Percentiles rank a stretch among this genome's conserved stretches.
Conservation (phyloP, 345 rosid species). For the Lumnitzera littorea region DNA sequence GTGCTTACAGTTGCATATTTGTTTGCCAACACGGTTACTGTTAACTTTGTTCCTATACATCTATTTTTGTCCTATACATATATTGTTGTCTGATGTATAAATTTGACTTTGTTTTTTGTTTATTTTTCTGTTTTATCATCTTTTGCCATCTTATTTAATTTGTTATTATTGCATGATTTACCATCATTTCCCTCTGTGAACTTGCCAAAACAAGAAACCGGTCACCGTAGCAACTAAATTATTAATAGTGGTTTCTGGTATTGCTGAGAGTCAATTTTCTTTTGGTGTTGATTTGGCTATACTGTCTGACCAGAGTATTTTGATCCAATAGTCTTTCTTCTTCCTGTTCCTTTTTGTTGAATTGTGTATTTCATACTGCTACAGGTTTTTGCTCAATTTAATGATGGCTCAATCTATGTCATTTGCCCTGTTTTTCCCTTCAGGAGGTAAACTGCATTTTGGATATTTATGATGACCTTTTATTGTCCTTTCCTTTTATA, state of each 20-base stretch:
- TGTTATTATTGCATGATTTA: too few species aligned
- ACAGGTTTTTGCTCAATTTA: constrained; percentile 82
- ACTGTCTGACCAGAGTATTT: too few species aligned
- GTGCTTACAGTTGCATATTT: constrained; percentile 1
- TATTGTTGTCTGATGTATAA: too few species aligned
- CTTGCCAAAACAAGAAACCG: too few species aligned
- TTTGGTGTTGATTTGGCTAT: too few species aligned
- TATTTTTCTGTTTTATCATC: too few species aligned
- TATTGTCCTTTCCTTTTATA: neutral
- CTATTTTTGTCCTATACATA: neutral
- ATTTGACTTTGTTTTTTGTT: too few species aligned
- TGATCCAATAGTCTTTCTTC: neutral
- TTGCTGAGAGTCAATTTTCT: too few species aligned
- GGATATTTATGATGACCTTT: constrained; percentile 6
- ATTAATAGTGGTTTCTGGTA: too few species aligned
- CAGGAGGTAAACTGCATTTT: constrained; percentile 52
- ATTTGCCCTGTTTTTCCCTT: constrained; percentile 91
- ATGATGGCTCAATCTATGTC: constrained; percentile 78
- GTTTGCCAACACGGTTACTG: neutral
- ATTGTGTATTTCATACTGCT: constrained; percentile 8
- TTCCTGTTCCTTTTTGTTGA: neutral
- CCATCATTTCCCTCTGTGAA: too few species aligned
- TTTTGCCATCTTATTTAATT: too few species aligned
- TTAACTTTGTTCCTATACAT: neutral
- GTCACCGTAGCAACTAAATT: too few species aligned